These are phyloP conservation scores for Cladochytrium replicatum DNA, from an alignment of 192 early-diverging fungal species.

Conservation along the genomic window DNA sequence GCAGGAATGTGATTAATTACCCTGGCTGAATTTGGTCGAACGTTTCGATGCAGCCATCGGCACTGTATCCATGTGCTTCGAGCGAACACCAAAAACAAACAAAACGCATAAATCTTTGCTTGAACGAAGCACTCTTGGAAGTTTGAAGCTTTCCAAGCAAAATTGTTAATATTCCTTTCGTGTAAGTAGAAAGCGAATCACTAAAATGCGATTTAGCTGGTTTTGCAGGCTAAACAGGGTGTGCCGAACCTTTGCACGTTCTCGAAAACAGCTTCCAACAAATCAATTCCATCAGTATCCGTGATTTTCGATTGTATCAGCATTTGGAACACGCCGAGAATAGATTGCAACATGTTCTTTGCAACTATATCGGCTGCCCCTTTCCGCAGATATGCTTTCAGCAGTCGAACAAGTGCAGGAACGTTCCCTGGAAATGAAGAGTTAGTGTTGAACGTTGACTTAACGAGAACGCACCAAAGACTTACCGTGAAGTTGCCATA, in stretches of 20 bases:
- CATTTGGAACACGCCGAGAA: slow-evolving; percentile 92
- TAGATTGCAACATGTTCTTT: slow-evolving; percentile 60
- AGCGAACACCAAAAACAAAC: no score
- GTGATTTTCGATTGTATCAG: slow-evolving; percentile 72
- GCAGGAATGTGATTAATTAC: slow-evolving; percentile 21
- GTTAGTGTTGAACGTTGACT: not conserved
- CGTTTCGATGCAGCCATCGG: slow-evolving; percentile 45
- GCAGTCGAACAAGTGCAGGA: slow-evolving; percentile 81
- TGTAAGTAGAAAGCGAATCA: no score
- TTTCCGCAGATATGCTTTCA: slow-evolving; percentile 77
- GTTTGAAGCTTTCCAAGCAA: no score
- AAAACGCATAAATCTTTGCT: no score
- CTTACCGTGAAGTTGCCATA: slow-evolving; percentile 77
- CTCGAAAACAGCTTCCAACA: slow-evolving; percentile 68
- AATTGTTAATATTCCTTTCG: no score
- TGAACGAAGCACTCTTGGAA: no score
- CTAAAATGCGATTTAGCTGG: no score
- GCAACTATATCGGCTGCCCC: slow-evolving; percentile 59
- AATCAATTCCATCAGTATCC: slow-evolving; percentile 77
- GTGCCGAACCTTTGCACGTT: slow-evolving; percentile 69
- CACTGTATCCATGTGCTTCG: slow-evolving; percentile 46
- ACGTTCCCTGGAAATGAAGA: slow-evolving; percentile 53
- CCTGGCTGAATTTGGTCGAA: slow-evolving; percentile 49
- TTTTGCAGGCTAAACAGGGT: no score
- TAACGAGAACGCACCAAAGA: not conserved